phyloP scores from a whole-genome alignment of 225 moss, liverwort and hornwort species.

The Straminergon stramineum region DNA sequence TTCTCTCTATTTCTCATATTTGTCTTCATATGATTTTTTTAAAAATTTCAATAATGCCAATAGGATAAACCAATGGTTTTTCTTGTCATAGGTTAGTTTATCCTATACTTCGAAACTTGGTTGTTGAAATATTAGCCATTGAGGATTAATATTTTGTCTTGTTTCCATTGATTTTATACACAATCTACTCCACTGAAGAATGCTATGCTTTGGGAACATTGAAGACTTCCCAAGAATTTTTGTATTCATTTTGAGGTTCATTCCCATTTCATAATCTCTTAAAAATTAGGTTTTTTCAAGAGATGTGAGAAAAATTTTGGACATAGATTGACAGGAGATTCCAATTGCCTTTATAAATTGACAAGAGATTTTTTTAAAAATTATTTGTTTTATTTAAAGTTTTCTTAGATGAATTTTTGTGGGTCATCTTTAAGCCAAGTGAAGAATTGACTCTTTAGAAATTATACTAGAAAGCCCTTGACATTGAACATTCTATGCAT shows the following conservation, averaged over 20 bases:
- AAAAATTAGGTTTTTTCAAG: not conserved
- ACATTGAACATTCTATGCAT: not conserved
- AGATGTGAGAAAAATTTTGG: not conserved
- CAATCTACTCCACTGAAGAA: not conserved
- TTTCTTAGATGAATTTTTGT: not conserved
- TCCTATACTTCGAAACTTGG: not conserved
- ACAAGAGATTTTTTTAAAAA: not conserved
- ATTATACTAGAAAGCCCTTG: not conserved
- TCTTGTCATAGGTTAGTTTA: accelerated
- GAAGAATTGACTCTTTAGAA: not conserved
- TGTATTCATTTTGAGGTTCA: not conserved
- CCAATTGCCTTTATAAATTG: too few species aligned
- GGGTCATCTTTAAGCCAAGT: accelerated
- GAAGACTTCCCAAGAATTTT: not conserved
- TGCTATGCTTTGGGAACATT: not conserved
- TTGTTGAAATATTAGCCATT: not conserved
- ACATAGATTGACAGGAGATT: too few species aligned
- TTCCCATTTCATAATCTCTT: not conserved
- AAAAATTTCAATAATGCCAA: not conserved
- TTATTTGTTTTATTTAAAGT: not conserved
- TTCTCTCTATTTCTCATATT: not conserved
- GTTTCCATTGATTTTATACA: not conserved
- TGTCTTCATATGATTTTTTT: not conserved
- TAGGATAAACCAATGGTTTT: not conserved
- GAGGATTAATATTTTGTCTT: not conserved